phyloP scores from a whole-genome alignment of 1,284 basidiomycete species.

The Fomitopsis palustris region DNA sequence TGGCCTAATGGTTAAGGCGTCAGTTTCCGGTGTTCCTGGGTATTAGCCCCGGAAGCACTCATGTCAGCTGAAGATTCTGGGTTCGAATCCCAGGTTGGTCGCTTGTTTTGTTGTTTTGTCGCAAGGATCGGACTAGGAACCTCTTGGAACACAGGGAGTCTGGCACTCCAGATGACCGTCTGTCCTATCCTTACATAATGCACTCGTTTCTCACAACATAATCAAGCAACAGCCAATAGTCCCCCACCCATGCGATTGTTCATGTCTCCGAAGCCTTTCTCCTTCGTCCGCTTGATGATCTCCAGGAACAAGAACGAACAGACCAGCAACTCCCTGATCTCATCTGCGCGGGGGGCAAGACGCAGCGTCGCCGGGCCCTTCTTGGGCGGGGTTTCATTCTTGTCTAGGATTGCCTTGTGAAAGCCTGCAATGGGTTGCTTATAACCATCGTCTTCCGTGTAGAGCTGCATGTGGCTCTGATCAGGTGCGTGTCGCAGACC shows the following conservation, averaged over 20 bases:
- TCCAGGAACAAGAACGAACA: conserved; percentile 40
- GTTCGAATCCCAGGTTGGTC: conserved; percentile 53
- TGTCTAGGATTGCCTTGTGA: conserved; percentile 26
- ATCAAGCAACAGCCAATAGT: background rate
- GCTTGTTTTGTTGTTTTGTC: conserved; percentile 26
- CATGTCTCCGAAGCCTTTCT: background rate
- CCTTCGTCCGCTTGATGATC: too few species aligned
- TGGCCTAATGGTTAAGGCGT: conserved; percentile 34
- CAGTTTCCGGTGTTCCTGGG: conserved; percentile 36
- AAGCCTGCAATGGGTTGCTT: conserved; percentile 35
- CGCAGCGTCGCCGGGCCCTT: conserved; percentile 28
- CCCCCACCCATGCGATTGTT: background rate
- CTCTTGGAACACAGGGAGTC: too few species aligned
- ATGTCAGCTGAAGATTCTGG: conserved; percentile 47
- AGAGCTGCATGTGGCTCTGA: conserved; percentile 27
- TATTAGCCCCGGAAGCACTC: background rate
- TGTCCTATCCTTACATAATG: too few species aligned
- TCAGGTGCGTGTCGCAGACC: background rate
- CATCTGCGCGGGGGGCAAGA: conserved; percentile 31
- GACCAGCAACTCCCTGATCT: conserved; percentile 34
- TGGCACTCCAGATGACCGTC: too few species aligned
- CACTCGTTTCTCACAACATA: background rate
- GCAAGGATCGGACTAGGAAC: too few species aligned
- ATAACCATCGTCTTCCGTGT: conserved; percentile 27
- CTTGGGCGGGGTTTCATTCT: conserved; percentile 15